These are phyloP conservation scores for Peterozyma toletana DNA, from an alignment of 805 yeast genomes.

Conservation along the genomic window DNA sequence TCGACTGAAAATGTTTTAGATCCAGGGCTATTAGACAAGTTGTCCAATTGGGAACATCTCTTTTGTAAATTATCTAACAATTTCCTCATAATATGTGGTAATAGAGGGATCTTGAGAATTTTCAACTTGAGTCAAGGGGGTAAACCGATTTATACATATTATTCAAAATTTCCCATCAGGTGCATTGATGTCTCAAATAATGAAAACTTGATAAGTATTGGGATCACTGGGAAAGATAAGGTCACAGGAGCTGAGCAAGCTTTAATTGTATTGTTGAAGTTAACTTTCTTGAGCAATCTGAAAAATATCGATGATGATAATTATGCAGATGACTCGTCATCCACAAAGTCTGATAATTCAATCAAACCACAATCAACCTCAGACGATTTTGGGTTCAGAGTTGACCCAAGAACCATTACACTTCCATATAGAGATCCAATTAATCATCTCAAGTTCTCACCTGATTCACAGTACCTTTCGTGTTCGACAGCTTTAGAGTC, in stretches of 20 bases:
- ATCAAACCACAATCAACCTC: conserved; percentile 3
- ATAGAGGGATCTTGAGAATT: conserved; percentile 64
- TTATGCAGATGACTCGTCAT: background rate
- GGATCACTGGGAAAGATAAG: conserved; percentile 75
- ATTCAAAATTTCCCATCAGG: conserved; percentile 68
- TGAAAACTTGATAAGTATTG: conserved; percentile 65
- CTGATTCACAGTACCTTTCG: conserved; percentile 60
- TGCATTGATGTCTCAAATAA: conserved; percentile 67
- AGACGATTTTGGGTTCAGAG: conserved; percentile 16
- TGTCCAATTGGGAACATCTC: conserved; percentile 52
- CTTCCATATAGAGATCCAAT: conserved; percentile 86
- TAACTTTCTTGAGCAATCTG: conserved; percentile 12
- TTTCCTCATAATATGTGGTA: conserved; percentile 61
- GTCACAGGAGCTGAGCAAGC: conserved; percentile 68
- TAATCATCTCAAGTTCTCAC: conserved; percentile 64
- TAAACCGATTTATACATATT: conserved; percentile 57
- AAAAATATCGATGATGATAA: background rate
- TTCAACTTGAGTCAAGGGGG: conserved; percentile 54
- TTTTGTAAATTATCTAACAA: conserved; percentile 52
- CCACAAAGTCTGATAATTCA: background rate
- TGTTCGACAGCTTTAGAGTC: conserved; percentile 77
- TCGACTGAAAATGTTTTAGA: conserved; percentile 8
- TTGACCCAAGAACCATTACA: conserved; percentile 63
- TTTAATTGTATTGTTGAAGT: conserved; percentile 48
- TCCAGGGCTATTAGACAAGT: conserved; percentile 24